phyloP scores from a whole-genome alignment of 2,329 filamentous ascomycete species.

The Talaromyces sp. region DNA sequence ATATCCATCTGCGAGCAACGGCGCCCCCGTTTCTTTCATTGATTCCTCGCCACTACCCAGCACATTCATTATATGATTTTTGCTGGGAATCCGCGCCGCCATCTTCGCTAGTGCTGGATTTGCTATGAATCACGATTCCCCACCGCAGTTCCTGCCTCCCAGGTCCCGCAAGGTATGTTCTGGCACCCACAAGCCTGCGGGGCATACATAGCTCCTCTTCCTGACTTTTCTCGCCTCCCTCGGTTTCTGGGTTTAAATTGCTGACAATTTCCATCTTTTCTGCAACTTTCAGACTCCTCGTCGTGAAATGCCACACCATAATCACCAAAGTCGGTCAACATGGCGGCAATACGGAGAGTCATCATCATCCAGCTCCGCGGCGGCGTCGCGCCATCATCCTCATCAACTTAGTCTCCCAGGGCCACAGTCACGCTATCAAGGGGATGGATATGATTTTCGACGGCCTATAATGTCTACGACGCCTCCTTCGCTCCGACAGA shows the following conservation, averaged over 20 bases:
- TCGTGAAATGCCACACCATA: constrained; percentile 30
- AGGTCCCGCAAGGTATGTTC: constrained; percentile 32
- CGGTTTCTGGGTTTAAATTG: constrained; percentile 3
- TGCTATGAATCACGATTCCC: constrained; percentile 32
- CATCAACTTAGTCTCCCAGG: constrained; percentile 20
- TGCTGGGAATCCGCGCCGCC: not conserved
- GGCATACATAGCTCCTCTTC: constrained; percentile 18
- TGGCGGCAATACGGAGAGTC: constrained; percentile 21
- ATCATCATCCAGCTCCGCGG: constrained; percentile 15
- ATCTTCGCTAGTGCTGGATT: not conserved
- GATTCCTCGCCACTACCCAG: constrained; percentile 5
- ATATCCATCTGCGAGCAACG: constrained; percentile 5
- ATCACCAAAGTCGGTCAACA: constrained; percentile 19
- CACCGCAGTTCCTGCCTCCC: constrained; percentile 30
- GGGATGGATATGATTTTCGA: constrained; percentile 52
- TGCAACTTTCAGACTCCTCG: constrained; percentile 23
- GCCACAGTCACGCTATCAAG: constrained; percentile 34
- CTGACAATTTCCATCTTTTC: not conserved
- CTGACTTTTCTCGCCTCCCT: constrained; percentile 13
- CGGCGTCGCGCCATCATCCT: constrained; percentile 10
- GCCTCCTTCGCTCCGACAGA: constrained; percentile 14
- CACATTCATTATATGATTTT: not conserved
- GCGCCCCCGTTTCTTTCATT: constrained; percentile 2
- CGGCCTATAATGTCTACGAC: constrained; percentile 42
- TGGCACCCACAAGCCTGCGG: constrained; percentile 5